Evolutionary conservation across 2,329 filamentous ascomycete species (phyloP).

Genomic region (Fusarium nisikadoi): DNA sequence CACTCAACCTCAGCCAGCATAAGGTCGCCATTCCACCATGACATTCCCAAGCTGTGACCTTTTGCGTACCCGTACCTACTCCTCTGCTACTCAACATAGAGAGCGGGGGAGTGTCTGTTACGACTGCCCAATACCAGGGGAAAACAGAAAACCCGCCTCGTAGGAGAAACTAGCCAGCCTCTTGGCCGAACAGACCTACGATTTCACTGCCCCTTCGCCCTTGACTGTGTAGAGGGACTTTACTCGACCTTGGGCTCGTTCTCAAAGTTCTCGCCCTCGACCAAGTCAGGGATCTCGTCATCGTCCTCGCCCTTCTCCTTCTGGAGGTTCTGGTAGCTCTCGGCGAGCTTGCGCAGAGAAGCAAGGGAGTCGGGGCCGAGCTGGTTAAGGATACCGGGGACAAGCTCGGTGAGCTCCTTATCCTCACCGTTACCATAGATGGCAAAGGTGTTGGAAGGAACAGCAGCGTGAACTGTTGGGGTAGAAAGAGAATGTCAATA

Average conservation of each 20-base stretch:
- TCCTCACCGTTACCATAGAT: constrained; percentile 99
- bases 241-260: constrained; percentile 97
- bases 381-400: constrained; percentile 99
- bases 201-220: constrained; percentile 41
- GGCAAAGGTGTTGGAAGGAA: constrained; percentile 98
- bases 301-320: constrained; percentile 87
- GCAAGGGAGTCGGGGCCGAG: constrained; percentile 97
- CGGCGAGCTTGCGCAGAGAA: constrained; percentile 96
- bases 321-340: constrained; percentile 99
- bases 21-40: constrained; percentile 43
- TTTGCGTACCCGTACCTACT: constrained; percentile 45
- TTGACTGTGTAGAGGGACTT: constrained; percentile 42
- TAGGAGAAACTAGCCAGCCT: constrained; percentile 40
- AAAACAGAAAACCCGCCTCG: constrained; percentile 40
- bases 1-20: constrained; percentile 46
- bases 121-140: constrained; percentile 41
- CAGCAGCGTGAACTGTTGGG: constrained; percentile 87
- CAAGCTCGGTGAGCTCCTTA: constrained; percentile 99
- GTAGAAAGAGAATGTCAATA: constrained; percentile 28
- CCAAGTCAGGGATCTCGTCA: constrained; percentile 96
- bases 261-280: constrained; percentile 98
- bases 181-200: constrained; percentile 40
- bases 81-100: constrained; percentile 40
- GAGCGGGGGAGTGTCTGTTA: constrained; percentile 40
- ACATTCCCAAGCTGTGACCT: constrained; percentile 44